Base-by-base conservation (phyloP, 2,329 filamentous ascomycete species). In the Colletotrichum sidae region DNA sequence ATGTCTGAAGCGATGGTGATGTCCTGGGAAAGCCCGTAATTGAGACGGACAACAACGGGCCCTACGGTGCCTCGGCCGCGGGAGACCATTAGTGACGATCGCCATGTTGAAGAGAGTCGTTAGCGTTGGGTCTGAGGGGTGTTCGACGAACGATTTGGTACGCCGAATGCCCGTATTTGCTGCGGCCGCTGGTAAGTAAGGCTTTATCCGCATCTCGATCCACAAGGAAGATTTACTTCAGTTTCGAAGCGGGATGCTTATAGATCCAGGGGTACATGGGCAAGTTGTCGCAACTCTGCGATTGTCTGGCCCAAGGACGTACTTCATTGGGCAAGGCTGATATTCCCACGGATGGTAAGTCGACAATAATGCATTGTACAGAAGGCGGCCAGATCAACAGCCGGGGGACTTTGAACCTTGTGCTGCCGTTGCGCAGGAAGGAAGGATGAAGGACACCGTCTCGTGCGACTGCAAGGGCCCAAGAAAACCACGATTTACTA, bases 21-120 rank as follows among this genome's bases (percentile, higher is more conserved):
- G 50, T 25, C 37, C 51, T 47, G 13, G 15, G 47, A 34, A 62
- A 44, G 58, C 63, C 63, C 63, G 63, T 66, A 63, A 56, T 56
- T 63, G 58, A 49, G 63, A 66, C 47, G 63, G 59, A 13, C 33
- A 25, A 56, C 33, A 59, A 63, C 46, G 53, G 34, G 17, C 47
- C 41, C n/a, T 59, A 33, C 42, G 45, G 34, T 41, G 33, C n/a
- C 12, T 47, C 47, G 41, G 41, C 47, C 47, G 12, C 41, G 33
- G 7, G 7, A 8, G n/a, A 47, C 63, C 53, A 62, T 52, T 12
- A 47, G 17, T 53, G 63, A 57, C 17, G 58, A 66, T 66, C 63
- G 39, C 44, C 52, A 65, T 62, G 58, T 62, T 53, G 52, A 17
- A 25, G 37, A 58, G 35, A 38, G 25, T 47, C 42, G 25, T 45